Percentiles rank a stretch among this genome's conserved stretches.
Evolutionary conservation across 495 filamentous ascomycete genomes (phyloP).

Genomic region (Hypoxylon subgilvum): DNA sequence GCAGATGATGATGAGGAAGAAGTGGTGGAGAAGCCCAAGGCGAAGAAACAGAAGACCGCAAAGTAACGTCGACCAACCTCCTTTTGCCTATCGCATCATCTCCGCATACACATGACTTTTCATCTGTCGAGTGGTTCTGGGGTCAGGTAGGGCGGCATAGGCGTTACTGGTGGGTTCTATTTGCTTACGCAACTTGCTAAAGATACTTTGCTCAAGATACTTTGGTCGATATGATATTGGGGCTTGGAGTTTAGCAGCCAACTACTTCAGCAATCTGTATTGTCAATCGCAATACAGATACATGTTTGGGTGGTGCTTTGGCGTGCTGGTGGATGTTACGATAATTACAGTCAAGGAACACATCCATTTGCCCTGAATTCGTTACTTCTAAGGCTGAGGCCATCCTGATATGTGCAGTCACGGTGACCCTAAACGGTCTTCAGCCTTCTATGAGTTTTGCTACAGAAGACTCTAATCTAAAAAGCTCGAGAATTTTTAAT

Average conservation of each 20-base stretch:
- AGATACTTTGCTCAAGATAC: background rate
- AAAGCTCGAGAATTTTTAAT: too few relatives aligned
- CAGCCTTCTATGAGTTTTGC: too few relatives aligned
- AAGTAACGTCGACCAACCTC: conserved; percentile 13
- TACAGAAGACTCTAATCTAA: too few relatives aligned
- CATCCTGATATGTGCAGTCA: too few relatives aligned
- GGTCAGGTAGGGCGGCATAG: conserved; percentile 21
- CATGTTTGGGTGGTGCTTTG: too few relatives aligned
- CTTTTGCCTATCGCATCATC: conserved; percentile 2
- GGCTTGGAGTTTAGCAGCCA: background rate
- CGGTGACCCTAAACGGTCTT: too few relatives aligned
- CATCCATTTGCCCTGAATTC: too few relatives aligned
- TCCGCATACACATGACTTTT: conserved; percentile 16
- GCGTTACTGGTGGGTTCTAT: conserved; percentile 32
- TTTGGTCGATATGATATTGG: conserved; percentile 2
- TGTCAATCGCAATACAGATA: background rate
- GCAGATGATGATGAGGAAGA: conserved; percentile 43
- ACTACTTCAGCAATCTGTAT: background rate
- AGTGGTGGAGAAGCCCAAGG: conserved; percentile 41
- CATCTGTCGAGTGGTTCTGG: conserved; percentile 17
- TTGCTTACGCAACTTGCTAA: too few relatives aligned
- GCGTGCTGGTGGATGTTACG: too few relatives aligned
- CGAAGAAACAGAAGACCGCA: conserved; percentile 56
- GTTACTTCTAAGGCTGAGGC: too few relatives aligned
- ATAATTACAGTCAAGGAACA: too few relatives aligned